These are phyloP conservation scores for Stemphylium beticola DNA, from an alignment of 2,329 filamentous ascomycete species.

Conservation along the genomic window DNA sequence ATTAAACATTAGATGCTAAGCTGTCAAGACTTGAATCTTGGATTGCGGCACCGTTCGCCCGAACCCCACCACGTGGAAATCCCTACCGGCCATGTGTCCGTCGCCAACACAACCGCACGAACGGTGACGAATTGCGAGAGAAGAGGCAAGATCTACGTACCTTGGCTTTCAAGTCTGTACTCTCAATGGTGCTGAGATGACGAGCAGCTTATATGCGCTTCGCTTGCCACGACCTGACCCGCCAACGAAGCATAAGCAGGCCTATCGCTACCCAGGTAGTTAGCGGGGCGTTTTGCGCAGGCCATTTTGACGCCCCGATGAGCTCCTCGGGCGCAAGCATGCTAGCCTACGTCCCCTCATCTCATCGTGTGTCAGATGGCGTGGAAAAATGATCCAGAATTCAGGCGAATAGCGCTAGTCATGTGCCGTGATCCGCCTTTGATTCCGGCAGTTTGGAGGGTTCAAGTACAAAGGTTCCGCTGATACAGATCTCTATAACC, in stretches of 20 bases:
- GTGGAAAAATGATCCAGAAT: neutral
- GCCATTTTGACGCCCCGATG: conserved; percentile 16
- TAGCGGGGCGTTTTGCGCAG: too few relatives aligned
- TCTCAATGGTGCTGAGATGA: too few relatives aligned
- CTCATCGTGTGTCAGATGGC: neutral
- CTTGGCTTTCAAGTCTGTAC: too few relatives aligned
- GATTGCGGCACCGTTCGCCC: neutral
- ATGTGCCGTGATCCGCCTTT: neutral
- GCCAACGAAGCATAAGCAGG: neutral
- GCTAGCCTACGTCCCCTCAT: neutral
- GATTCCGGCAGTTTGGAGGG: neutral
- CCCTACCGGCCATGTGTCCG: too few relatives aligned
- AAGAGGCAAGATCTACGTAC: too few relatives aligned
- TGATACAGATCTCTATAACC: neutral
- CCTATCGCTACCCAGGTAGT: conserved; percentile 27
- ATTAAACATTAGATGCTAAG: neutral
- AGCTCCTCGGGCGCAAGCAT: neutral
- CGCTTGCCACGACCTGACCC: neutral
- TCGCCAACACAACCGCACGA: too few relatives aligned
- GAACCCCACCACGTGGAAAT: too few relatives aligned
- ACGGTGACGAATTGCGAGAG: too few relatives aligned
- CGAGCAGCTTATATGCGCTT: neutral
- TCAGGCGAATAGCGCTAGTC: neutral
- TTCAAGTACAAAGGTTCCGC: neutral
- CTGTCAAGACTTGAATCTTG: neutral